A percentile compares a stretch with the other conserved stretches of the same genome.
These are phyloP conservation scores for Vachellia pachyceras DNA, from an alignment of 306 rosid genomes.

Conservation along the genomic window DNA sequence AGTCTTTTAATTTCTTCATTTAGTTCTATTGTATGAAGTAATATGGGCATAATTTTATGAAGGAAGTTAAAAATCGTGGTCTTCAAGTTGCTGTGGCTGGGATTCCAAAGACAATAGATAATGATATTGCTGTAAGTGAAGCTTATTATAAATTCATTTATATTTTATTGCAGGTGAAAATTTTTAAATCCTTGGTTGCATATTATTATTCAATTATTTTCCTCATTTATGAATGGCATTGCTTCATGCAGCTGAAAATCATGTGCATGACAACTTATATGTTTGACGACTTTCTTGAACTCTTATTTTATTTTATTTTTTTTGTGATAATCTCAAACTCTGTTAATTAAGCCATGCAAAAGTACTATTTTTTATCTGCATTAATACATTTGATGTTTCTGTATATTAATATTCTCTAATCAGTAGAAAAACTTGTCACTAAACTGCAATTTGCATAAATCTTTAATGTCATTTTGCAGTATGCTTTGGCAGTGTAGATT, in stretches of 20 bases:
- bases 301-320: no score
- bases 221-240: not conserved
- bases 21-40: constrained; percentile 35
- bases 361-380: not conserved
- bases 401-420: not conserved
- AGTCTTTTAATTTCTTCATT: constrained; percentile 19
- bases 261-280: not conserved
- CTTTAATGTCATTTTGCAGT: not conserved
- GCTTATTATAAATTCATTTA: constrained; percentile 36
- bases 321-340: not conserved
- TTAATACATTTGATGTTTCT: constrained; percentile 15
- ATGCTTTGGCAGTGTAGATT: not conserved
- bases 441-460: not conserved
- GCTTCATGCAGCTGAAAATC: not conserved
- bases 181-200: constrained; percentile 9
- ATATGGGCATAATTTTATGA: constrained; percentile 49
- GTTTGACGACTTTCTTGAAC: not conserved
- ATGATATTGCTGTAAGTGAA: constrained; percentile 83
- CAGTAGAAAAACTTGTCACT: not conserved
- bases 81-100: constrained; percentile 96
- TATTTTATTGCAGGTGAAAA: not conserved
- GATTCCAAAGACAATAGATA: constrained; percentile 92
- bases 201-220: constrained; percentile 7
- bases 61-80: constrained; percentile 95
- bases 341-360: not conserved